Conservation (phyloP, 1,284 basidiomycete genomes). For the Malassezia yamatoensis region DNA sequence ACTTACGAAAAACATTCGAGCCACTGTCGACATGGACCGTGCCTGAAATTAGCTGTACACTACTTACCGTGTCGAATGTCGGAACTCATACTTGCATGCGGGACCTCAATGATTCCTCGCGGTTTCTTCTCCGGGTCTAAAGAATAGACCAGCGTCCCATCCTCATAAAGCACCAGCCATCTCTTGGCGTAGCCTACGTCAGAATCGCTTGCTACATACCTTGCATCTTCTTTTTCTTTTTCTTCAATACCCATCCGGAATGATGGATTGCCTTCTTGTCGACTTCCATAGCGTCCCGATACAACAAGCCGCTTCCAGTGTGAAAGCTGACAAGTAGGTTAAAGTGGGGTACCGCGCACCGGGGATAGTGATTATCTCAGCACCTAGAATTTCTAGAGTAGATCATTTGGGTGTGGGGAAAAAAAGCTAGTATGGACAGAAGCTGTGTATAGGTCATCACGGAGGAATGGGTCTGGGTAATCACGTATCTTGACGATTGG, state of each 20-base stretch:
- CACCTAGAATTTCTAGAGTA: no score
- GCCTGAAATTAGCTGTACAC: constrained; percentile 11
- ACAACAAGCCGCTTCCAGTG: not conserved
- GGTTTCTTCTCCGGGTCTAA: constrained; percentile 33
- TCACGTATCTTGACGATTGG: not conserved
- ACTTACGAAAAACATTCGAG: constrained; percentile 35
- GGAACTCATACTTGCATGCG: constrained; percentile 41
- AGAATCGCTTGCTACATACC: constrained; percentile 10
- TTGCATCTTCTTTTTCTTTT: constrained; percentile 48
- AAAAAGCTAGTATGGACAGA: no score
- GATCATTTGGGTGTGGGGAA: no score
- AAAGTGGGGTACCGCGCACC: not conserved
- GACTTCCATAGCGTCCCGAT: constrained; percentile 7
- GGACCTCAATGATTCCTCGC: constrained; percentile 43
- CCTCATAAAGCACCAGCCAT: constrained; percentile 37
- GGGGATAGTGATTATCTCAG: no score
- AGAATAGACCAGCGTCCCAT: constrained; percentile 41
- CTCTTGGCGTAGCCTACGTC: constrained; percentile 42
- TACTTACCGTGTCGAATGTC: constrained; percentile 31
- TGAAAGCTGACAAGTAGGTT: not conserved
- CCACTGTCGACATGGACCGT: constrained; percentile 47
- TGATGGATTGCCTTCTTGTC: constrained; percentile 22
- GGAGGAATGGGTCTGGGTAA: no score
- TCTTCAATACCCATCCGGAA: constrained; percentile 46
- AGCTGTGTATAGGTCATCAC: no score